Evolutionary conservation across 371 early-diverging fungal species (phyloP).

Genomic region (Smittium culicis): DNA sequence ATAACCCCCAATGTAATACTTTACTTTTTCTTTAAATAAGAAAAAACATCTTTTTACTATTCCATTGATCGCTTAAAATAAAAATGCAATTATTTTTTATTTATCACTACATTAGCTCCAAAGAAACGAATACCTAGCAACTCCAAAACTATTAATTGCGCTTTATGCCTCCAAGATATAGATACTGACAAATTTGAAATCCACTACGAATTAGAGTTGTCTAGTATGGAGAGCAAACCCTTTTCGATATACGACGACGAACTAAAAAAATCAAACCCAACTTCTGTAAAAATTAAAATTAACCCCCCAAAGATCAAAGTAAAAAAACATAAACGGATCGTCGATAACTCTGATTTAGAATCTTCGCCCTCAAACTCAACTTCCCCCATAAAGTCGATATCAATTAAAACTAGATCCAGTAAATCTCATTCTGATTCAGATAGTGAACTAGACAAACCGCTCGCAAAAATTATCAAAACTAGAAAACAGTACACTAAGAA

Average conservation of each 20-base stretch:
- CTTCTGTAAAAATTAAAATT: background rate
- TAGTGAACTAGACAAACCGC: background rate
- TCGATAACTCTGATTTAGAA: background rate
- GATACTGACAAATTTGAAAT: background rate
- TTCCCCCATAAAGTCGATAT: background rate
- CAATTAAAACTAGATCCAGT: background rate
- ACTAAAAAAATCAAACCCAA: background rate
- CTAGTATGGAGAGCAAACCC: background rate
- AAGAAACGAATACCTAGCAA: no score
- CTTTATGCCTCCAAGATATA: background rate
- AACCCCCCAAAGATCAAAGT: no score
- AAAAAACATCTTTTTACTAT: no score
- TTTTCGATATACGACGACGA: background rate
- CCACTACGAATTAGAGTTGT: background rate
- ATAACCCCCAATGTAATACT: no score
- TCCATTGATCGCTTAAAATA: no score
- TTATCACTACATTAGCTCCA: no score
- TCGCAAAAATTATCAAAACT: background rate
- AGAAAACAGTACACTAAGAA: background rate
- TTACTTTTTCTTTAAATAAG: no score
- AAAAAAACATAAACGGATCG: no score
- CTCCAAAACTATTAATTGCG: background rate
- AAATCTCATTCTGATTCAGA: background rate
- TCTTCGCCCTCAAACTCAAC: background rate
- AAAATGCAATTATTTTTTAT: no score